Percentiles rank a stretch among this genome's conserved stretches.
phyloP scores from a whole-genome alignment of 352 stramenopile species.

The Phytophthora megakarya region DNA sequence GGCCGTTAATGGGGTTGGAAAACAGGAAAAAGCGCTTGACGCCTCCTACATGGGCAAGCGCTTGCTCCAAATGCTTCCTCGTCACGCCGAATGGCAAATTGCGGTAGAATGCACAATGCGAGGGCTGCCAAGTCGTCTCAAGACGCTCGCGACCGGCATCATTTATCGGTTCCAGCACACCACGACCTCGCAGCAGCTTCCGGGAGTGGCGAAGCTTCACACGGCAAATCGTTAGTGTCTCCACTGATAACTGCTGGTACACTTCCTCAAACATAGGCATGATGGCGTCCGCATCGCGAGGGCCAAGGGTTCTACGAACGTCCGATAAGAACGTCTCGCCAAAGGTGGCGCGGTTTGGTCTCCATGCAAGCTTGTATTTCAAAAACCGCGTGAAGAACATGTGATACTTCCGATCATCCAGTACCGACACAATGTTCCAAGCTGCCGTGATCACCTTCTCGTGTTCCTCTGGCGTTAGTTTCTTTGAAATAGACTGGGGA shows the following conservation, averaged over 20 bases:
- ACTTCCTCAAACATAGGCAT: slow-evolving; percentile 85
- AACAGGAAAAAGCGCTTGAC: slow-evolving; percentile 82
- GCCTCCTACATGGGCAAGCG: slow-evolving; percentile 65
- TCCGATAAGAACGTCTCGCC: slow-evolving; percentile 82
- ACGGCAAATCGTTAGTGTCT: slow-evolving; percentile 86
- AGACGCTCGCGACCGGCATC: slow-evolving; percentile 47
- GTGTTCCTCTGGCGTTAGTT: slow-evolving; percentile 63
- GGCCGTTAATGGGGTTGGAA: slow-evolving; percentile 57
- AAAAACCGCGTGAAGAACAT: slow-evolving; percentile 89
- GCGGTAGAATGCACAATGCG: slow-evolving; percentile 75
- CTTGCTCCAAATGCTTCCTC: slow-evolving; percentile 65
- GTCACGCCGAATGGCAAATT: slow-evolving; percentile 76
- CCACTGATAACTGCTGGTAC: slow-evolving; percentile 78
- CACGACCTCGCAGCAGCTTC: slow-evolving; percentile 65
- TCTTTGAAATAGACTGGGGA: slow-evolving; percentile 56
- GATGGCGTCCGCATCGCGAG: slow-evolving; percentile 58
- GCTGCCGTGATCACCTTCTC: slow-evolving; percentile 83
- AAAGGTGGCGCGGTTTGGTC: slow-evolving; percentile 77
- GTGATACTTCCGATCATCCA: slow-evolving; percentile 87
- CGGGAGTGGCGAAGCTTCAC: slow-evolving; percentile 75
- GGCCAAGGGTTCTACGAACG: slow-evolving; percentile 66
- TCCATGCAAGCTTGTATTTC: slow-evolving; percentile 87
- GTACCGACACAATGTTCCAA: slow-evolving; percentile 86
- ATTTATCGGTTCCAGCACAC: slow-evolving; percentile 49
- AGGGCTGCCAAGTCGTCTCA: slow-evolving; percentile 48